Conservation (phyloP, 139 green algal species). For the Tetratostichococcus sp. region DNA sequence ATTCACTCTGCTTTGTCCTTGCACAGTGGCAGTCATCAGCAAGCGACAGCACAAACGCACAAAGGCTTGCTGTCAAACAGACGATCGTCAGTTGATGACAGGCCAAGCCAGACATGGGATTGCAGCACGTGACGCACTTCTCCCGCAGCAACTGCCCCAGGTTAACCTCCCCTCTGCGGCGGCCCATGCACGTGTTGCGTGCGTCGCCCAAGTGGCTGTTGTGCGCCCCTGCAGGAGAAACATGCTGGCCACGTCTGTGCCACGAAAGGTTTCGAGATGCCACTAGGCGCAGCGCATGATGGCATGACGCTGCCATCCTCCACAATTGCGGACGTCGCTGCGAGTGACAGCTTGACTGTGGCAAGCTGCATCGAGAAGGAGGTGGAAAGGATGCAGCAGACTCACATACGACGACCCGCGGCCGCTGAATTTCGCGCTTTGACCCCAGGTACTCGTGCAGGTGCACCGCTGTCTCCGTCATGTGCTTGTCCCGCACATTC, state of each 20-base stretch:
- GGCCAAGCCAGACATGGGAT: no score
- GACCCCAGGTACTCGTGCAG: constrained; percentile 17
- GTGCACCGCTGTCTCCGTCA: constrained; percentile 23
- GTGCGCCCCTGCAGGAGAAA: constrained; percentile 44
- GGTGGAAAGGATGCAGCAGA: not conserved
- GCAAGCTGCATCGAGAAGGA: not conserved
- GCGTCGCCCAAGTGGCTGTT: constrained; percentile 67
- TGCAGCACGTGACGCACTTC: constrained; percentile 12
- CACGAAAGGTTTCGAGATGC: no score
- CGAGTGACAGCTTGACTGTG: no score
- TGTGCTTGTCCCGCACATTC: constrained; percentile 64
- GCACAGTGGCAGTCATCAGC: no score
- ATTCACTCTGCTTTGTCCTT: no score
- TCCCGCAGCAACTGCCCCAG: constrained; percentile 57
- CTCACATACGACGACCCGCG: constrained; percentile 12
- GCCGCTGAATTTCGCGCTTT: not conserved
- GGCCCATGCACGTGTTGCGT: constrained; percentile 50
- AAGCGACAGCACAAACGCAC: no score
- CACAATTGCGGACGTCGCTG: no score
- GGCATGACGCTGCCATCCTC: no score
- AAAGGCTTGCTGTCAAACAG: no score
- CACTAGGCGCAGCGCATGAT: no score
- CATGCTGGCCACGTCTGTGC: not conserved
- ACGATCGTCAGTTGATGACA: no score
- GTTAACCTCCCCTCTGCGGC: constrained; percentile 47